These are phyloP conservation scores for Scedosporium minutisporum DNA, from an alignment of 2,329 filamentous ascomycete species.

Conservation along the genomic window DNA sequence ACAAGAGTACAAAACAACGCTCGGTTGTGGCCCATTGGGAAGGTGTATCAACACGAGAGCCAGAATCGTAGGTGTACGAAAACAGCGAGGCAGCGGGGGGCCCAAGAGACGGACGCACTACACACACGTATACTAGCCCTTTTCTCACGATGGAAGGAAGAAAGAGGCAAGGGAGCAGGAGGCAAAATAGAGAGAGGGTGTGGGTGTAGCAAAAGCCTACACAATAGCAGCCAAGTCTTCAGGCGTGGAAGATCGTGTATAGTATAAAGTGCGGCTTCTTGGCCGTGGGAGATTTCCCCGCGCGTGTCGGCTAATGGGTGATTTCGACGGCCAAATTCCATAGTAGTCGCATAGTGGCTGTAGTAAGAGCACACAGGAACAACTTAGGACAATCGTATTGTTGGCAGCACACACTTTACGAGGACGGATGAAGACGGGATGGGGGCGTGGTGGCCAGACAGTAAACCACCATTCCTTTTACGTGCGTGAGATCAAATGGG, in stretches of 20 bases:
- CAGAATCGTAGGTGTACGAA: background rate
- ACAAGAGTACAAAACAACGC: background rate
- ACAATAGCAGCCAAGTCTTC: background rate
- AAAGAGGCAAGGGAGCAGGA: background rate
- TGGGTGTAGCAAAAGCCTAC: background rate
- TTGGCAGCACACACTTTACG: background rate
- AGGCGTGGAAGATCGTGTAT: slow-evolving; percentile 2
- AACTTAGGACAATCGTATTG: background rate
- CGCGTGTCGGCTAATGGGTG: slow-evolving; percentile 1
- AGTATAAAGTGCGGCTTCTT: background rate
- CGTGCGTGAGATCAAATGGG: too few species aligned
- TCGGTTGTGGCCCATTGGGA: background rate
- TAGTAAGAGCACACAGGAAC: background rate
- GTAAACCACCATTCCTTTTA: too few species aligned
- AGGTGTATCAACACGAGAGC: background rate
- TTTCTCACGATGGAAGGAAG: background rate
- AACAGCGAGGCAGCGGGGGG: background rate
- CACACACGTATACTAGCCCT: background rate
- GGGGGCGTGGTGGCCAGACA: too few species aligned
- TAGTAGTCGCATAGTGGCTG: background rate
- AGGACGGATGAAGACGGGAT: too few species aligned
- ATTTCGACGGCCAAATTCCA: background rate
- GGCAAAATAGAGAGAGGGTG: background rate
- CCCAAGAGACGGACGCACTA: background rate
- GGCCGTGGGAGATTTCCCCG: slow-evolving; percentile 1